phyloP scores from a whole-genome alignment of 1,284 basidiomycete genomes.

The Lentinula novae-zelandiae region DNA sequence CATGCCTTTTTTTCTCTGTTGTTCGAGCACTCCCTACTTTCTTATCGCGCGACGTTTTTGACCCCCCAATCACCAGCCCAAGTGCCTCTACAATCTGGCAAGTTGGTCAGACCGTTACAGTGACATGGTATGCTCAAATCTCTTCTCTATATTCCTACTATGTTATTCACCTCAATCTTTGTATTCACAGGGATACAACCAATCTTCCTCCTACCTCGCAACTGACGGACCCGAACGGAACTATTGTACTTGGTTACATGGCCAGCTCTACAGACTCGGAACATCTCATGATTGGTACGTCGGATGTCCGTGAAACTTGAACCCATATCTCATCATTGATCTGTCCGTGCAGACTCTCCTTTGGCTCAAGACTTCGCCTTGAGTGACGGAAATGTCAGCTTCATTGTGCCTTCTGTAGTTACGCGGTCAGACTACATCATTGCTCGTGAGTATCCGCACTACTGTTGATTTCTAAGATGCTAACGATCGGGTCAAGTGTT shows the following conservation, averaged over 20 bases:
- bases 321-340: neutral
- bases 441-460: slow-evolving; percentile 33
- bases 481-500: slow-evolving; percentile 26
- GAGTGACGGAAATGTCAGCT: slow-evolving; percentile 41
- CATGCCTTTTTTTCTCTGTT: slow-evolving; percentile 26
- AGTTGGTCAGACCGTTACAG: slow-evolving; percentile 45
- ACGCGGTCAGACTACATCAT: slow-evolving; percentile 40
- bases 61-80: slow-evolving; percentile 56
- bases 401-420: slow-evolving; percentile 55
- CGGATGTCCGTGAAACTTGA: neutral
- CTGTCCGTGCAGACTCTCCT: slow-evolving; percentile 37
- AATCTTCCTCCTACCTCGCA: slow-evolving; percentile 42
- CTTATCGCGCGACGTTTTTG: slow-evolving; percentile 44
- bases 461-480: slow-evolving; percentile 2
- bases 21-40: slow-evolving; percentile 33
- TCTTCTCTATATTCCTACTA: neutral
- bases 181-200: slow-evolving; percentile 43
- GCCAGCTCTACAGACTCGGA: slow-evolving; percentile 39
- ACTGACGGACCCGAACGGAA: slow-evolving; percentile 46
- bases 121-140: slow-evolving; percentile 49
- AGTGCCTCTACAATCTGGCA: slow-evolving; percentile 48
- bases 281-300: slow-evolving; percentile 51
- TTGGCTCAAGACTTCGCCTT: slow-evolving; percentile 56
- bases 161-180: slow-evolving; percentile 10
- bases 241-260: slow-evolving; percentile 49